phyloP scores from a whole-genome alignment of 2,329 filamentous ascomycete genomes.

The Talaromyces albobiverticillius region DNA sequence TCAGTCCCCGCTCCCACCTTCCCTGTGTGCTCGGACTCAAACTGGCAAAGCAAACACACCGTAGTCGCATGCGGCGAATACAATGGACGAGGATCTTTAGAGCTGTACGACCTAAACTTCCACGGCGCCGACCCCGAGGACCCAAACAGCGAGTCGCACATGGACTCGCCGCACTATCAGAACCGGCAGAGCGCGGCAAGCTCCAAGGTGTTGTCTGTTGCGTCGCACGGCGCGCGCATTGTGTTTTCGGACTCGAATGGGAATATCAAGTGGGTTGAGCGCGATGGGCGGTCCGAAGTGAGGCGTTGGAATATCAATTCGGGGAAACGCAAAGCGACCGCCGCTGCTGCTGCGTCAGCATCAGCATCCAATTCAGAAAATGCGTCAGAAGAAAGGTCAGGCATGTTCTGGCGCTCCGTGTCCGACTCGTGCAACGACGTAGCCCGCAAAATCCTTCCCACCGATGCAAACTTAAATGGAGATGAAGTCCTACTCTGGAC shows the following conservation, averaged over 20 bases:
- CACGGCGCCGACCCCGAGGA: slow-evolving; percentile 26
- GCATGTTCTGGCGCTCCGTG: slow-evolving; percentile 54
- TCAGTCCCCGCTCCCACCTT: slow-evolving; percentile 58
- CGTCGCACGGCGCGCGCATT: slow-evolving; percentile 75
- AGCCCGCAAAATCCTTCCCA: slow-evolving; percentile 74
- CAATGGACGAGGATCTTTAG: slow-evolving; percentile 84
- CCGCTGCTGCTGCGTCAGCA: no score
- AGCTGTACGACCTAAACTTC: slow-evolving; percentile 62
- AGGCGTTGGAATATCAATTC: slow-evolving; percentile 59
- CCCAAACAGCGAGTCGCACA: slow-evolving; percentile 26
- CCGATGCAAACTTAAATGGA: slow-evolving; percentile 42
- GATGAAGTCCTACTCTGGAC: slow-evolving; percentile 84
- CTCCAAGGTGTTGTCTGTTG: slow-evolving; percentile 77
- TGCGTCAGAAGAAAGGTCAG: slow-evolving; percentile 21
- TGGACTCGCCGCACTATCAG: slow-evolving; percentile 48
- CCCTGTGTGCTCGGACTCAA: slow-evolving; percentile 37
- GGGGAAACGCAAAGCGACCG: slow-evolving; percentile 20
- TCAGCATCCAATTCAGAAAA: not conserved
- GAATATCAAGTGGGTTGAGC: slow-evolving; percentile 84
- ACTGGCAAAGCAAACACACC: slow-evolving; percentile 58
- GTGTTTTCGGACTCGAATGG: slow-evolving; percentile 83
- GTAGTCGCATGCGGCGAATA: slow-evolving; percentile 85
- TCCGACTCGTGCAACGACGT: slow-evolving; percentile 61
- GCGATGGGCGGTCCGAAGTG: slow-evolving; percentile 64
- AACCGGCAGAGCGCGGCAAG: slow-evolving; percentile 81